These are phyloP conservation scores for Penicillium robsamsonii DNA, from an alignment of 495 filamentous ascomycete genomes.

Conservation along the genomic window DNA sequence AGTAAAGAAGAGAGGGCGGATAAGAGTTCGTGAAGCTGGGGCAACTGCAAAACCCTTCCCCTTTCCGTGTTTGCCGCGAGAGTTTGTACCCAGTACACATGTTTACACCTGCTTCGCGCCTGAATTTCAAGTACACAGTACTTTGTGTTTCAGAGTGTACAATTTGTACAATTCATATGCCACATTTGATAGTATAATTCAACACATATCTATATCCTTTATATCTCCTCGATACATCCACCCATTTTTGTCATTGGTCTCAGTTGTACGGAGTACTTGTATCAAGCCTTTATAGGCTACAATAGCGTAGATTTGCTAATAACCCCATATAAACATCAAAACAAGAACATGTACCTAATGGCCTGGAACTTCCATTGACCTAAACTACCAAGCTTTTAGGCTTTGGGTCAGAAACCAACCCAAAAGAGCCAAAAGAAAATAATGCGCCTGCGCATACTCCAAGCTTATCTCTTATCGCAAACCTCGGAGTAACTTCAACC, in stretches of 20 bases:
- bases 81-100: conserved; percentile 1
- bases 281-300: not conserved
- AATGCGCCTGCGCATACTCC: not conserved
- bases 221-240: not conserved
- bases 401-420: not conserved
- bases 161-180: not conserved
- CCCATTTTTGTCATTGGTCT: not conserved
- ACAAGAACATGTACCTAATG: not conserved
- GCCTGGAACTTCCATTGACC: not conserved
- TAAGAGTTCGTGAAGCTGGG: not conserved
- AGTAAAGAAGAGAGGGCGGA: not conserved
- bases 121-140: not conserved
- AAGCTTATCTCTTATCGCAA: conserved; percentile 10
- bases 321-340: not conserved
- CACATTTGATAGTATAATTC: not conserved
- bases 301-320: not conserved
- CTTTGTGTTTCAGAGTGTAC: not conserved
- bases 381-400: not conserved
- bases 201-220: not conserved
- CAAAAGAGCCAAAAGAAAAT: not conserved
- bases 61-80: not conserved
- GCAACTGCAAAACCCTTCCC: conserved; percentile 7
- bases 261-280: not conserved
- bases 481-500: conserved; percentile 3
- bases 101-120: not conserved